Conservation (phyloP, 768 basidiomycete genomes). For the Suillus tomentosus region DNA sequence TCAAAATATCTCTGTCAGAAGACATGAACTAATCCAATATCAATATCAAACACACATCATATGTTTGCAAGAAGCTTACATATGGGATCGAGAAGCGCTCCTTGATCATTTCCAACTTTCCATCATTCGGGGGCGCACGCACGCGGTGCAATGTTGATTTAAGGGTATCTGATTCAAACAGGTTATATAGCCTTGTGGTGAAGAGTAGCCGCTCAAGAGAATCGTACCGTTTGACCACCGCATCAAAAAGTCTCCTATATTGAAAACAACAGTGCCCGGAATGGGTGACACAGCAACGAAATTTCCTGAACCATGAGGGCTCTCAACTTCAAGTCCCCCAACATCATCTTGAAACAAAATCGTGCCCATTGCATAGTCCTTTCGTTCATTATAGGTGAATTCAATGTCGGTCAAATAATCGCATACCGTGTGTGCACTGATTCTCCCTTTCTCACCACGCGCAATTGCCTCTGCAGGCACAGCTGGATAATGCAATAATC, state of each 20-base stretch:
- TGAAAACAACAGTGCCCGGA: slow-evolving; percentile 50
- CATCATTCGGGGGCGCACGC: slow-evolving; percentile 37
- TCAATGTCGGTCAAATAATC: neutral
- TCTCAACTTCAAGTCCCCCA: slow-evolving; percentile 65
- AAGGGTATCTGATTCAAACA: slow-evolving; percentile 23
- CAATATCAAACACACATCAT: neutral
- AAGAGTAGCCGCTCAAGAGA: slow-evolving; percentile 4
- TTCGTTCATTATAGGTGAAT: slow-evolving; percentile 6
- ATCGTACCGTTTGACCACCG: slow-evolving; percentile 40
- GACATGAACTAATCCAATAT: slow-evolving; percentile 30
- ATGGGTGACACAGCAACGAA: slow-evolving; percentile 47
- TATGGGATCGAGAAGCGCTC: slow-evolving; percentile 66
- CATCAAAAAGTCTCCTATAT: slow-evolving; percentile 53
- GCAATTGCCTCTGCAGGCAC: slow-evolving; percentile 28
- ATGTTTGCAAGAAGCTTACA: slow-evolving; percentile 34
- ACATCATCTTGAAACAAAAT: slow-evolving; percentile 60
- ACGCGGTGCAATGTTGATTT: slow-evolving; percentile 53
- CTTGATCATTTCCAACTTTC: slow-evolving; percentile 39
- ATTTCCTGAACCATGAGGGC: slow-evolving; percentile 46
- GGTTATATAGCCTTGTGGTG: neutral
- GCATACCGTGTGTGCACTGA: slow-evolving; percentile 36
- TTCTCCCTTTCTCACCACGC: slow-evolving; percentile 33
- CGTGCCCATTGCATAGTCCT: slow-evolving; percentile 60
- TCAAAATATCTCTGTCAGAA: slow-evolving; percentile 41
- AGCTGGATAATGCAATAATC: slow-evolving; percentile 58